Conservation (phyloP, 768 basidiomycete genomes). For the Imleria badia region DNA sequence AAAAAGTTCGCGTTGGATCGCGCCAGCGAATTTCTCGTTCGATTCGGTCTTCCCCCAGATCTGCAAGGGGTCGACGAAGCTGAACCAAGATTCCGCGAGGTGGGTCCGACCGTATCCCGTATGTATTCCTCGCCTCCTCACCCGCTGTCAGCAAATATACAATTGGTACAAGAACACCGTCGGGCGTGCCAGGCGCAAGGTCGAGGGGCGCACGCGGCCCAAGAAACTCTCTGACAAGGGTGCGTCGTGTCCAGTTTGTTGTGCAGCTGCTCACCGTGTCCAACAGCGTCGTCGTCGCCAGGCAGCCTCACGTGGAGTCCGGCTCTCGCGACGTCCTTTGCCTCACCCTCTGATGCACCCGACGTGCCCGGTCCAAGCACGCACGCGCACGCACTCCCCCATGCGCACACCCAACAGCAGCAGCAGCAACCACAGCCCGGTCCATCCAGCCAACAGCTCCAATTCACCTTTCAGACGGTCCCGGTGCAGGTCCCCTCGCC, state of each 20-base stretch:
- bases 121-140: background rate
- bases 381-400: slow-evolving; percentile 28
- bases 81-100: slow-evolving; percentile 63
- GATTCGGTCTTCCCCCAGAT: slow-evolving; percentile 58
- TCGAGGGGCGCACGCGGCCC: slow-evolving; percentile 53
- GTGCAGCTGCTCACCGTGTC: background rate
- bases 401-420: slow-evolving; percentile 2
- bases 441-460: slow-evolving; percentile 37
- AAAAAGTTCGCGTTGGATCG: slow-evolving; percentile 67
- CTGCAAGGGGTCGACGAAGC: slow-evolving; percentile 55
- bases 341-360: slow-evolving; percentile 19
- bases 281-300: slow-evolving; percentile 14
- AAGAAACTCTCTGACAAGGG: slow-evolving; percentile 53
- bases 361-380: slow-evolving; percentile 32
- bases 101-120: slow-evolving; percentile 19
- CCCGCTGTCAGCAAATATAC: slow-evolving; percentile 54
- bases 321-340: slow-evolving; percentile 39
- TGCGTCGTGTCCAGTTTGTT: slow-evolving; percentile 13
- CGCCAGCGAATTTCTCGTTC: slow-evolving; percentile 57
- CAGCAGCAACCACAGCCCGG: slow-evolving; percentile 30
- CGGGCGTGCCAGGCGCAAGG: slow-evolving; percentile 56
- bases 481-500: slow-evolving; percentile 24
- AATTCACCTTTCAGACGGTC: slow-evolving; percentile 47
- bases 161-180: slow-evolving; percentile 76
- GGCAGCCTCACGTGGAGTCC: slow-evolving; percentile 40